Conservation (phyloP, 2,329 filamentous ascomycete species). For the Fusarium pseudoanthophilum region DNA sequence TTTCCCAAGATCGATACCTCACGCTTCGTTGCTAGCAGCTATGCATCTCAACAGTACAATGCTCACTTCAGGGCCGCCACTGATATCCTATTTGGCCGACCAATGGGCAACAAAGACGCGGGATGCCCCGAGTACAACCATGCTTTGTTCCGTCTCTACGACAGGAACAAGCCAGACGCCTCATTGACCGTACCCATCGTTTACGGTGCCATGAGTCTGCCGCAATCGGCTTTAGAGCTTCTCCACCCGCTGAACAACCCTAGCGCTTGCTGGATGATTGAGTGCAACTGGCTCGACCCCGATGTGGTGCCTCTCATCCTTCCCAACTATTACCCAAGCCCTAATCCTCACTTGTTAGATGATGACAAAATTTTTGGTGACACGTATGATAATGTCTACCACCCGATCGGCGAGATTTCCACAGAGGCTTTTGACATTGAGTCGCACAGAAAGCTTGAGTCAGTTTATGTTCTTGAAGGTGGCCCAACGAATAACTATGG, state of each 20-base stretch:
- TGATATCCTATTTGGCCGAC: conserved; percentile 42
- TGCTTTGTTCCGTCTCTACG: conserved; percentile 26
- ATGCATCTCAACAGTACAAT: conserved; percentile 44
- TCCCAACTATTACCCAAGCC: conserved; percentile 33
- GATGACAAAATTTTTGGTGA: neutral
- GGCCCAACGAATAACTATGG: neutral
- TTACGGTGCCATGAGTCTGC: conserved; percentile 31
- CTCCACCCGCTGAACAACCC: conserved; percentile 34
- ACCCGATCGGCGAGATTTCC: neutral
- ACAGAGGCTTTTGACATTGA: conserved; percentile 11
- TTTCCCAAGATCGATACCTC: conserved; percentile 25
- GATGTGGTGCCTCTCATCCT: conserved; percentile 18
- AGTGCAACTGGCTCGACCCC: neutral
- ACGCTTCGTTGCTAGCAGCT: conserved; percentile 22
- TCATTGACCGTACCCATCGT: neutral
- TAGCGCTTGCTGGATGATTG: conserved; percentile 24
- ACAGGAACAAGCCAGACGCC: conserved; percentile 9
- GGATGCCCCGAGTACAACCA: conserved; percentile 16
- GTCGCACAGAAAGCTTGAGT: conserved; percentile 3
- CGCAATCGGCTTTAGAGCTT: conserved; percentile 23
- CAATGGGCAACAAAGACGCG: neutral
- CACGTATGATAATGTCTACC: neutral
- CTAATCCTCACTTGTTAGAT: conserved; percentile 17
- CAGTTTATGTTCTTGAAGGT: neutral
- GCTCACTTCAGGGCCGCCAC: conserved; percentile 38